Percentiles rank a stretch among this genome's conserved stretches.
These are phyloP conservation scores for Penicillium egyptiacum DNA, from an alignment of 495 filamentous ascomycete species.

Conservation along the genomic window DNA sequence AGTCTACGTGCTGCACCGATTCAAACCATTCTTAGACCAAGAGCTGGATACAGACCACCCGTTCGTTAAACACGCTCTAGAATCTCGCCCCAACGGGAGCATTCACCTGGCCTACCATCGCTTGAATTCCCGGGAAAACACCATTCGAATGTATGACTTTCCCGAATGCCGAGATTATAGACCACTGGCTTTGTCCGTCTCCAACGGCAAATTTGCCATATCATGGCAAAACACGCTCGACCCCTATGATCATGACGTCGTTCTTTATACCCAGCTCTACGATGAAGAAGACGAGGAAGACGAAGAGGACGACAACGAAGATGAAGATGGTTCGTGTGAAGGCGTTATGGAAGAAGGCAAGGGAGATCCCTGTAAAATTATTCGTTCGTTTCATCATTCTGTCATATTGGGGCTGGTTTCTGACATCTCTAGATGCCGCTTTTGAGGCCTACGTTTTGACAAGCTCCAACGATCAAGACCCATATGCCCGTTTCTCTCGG, in stretches of 20 bases:
- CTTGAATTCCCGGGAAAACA: conserved; percentile 9
- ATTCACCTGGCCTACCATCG: conserved; percentile 34
- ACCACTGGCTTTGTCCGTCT: conserved; percentile 34
- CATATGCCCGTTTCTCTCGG: neutral
- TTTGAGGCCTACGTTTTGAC: conserved; percentile 8
- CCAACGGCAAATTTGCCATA: conserved; percentile 36
- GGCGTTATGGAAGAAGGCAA: neutral
- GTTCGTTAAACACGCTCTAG: conserved; percentile 38
- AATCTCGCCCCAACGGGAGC: conserved; percentile 22
- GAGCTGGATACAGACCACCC: conserved; percentile 30
- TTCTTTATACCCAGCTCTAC: conserved; percentile 27
- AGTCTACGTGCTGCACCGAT: conserved; percentile 36
- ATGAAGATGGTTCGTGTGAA: neutral
- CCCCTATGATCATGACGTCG: conserved; percentile 26
- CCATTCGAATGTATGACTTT: conserved; percentile 33
- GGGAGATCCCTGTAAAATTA: conserved; percentile 1
- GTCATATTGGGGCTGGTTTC: neutral
- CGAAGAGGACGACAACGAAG: neutral
- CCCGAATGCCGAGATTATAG: conserved; percentile 32
- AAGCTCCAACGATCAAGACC: conserved; percentile 2
- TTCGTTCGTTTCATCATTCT: conserved; percentile 13
- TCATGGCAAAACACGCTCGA: conserved; percentile 41
- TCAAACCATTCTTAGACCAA: conserved; percentile 30
- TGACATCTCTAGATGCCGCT: conserved; percentile 10
- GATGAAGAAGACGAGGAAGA: conserved; percentile 7